Conservation (phyloP, 345 rosid species). For the Gossypium bickii region DNA sequence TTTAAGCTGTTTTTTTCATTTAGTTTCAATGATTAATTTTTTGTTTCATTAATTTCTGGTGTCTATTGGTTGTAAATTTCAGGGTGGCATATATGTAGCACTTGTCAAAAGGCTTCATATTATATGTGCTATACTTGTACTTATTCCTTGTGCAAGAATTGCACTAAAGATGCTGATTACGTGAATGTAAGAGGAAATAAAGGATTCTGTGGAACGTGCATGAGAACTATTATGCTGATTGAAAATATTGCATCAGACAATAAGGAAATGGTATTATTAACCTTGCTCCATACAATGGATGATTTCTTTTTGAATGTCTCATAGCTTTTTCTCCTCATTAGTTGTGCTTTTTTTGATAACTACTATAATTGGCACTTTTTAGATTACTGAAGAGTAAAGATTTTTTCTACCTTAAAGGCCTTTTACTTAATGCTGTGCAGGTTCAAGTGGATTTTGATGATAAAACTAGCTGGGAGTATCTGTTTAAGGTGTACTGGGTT, state of each 20-base stretch:
- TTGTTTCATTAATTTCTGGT: background rate
- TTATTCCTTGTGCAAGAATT: background rate
- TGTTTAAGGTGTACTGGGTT: background rate
- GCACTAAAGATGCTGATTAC: slow-evolving; percentile 1
- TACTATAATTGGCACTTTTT: background rate
- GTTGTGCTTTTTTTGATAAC: background rate
- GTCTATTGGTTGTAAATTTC: background rate
- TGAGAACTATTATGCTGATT: background rate
- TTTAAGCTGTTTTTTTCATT: background rate
- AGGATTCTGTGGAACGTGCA: slow-evolving; percentile 4
- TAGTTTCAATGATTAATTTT: background rate
- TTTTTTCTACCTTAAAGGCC: background rate
- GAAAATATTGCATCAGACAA: background rate
- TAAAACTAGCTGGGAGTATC: background rate
- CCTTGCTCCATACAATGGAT: background rate
- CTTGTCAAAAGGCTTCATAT: background rate
- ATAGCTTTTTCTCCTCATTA: background rate
- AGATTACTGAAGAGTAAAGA: background rate
- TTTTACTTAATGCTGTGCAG: background rate
- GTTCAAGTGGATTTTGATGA: slow-evolving; percentile 1
- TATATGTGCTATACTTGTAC: slow-evolving; percentile 1
- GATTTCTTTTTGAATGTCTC: background rate
- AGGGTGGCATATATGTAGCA: slow-evolving; percentile 1
- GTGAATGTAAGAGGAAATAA: background rate
- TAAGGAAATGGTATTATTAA: background rate